Evolutionary conservation across 495 filamentous ascomycete genomes (phyloP), one percentile per base, ranked within the genome.

Genomic region (Daldinia bambusicola): DNA sequence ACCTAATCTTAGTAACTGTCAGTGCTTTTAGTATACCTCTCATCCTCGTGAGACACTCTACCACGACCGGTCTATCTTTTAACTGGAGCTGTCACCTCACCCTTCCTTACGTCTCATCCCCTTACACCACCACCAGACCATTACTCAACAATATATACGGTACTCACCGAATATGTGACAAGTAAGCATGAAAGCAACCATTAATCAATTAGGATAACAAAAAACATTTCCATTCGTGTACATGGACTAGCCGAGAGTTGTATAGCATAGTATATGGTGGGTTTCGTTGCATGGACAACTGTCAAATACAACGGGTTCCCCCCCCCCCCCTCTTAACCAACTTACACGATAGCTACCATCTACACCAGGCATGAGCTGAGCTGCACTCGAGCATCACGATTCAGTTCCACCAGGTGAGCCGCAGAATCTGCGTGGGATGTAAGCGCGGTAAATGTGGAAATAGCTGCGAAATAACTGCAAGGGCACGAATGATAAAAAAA

Each of bases 271-370:
- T 12, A 8, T 22, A 18, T 48, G 43, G 43, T 45, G 18, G 18
- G 43, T 48, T 48, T 48, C 43, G 43, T 48, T 48, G 16, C 43
- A 48, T 48, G 43, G 20, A 48, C 43, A 48, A 48, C 43, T 48
- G 43, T 48, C 43, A 48, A 48, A 48, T 2, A 48, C 43, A 22
- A 48, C 43, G 16, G 20, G 43, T 18, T 45, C 16, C 41, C 16
- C n/a, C 40, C 40, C 16, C 41, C 16, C n/a, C 40, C 40, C 40
- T 43, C 26, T 26, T 26, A 3, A 26, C 26, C 26, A 26, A 43
- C 40, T 16, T 43, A 22, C 5, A 22, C 43, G 18, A 18, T 22
- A 48, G n/a, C 9, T 20, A 20, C 10, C 9, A 48, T 48, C 9
- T 48, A 3, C 26, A 3, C 26, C 26, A 20, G 10, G 18, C 18